phyloP scores from a whole-genome alignment of 169 alveolate genomes.

The Cystoisospora suis region DNA sequence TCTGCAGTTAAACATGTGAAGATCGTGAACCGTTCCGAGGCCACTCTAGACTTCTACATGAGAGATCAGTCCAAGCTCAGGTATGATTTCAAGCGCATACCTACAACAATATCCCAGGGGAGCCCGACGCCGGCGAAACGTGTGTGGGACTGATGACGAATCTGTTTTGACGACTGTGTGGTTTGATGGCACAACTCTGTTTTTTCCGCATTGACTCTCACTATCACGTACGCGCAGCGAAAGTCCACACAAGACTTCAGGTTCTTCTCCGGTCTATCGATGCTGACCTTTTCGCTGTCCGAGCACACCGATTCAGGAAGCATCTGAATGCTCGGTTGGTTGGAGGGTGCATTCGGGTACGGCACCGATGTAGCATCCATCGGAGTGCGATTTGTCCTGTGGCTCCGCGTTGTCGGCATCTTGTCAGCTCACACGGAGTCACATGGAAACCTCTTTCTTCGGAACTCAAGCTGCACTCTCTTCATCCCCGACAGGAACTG shows the following conservation, averaged over 20 bases:
- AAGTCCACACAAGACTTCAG: too few species aligned
- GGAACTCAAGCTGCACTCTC: slow-evolving; percentile 25
- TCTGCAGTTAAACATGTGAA: background rate
- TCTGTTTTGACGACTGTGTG: too few species aligned
- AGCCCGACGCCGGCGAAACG: too few species aligned
- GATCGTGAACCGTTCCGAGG: slow-evolving; percentile 20
- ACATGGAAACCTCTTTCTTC: slow-evolving; percentile 61
- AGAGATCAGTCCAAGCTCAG: background rate
- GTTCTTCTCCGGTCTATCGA: too few species aligned
- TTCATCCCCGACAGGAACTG: slow-evolving; percentile 57
- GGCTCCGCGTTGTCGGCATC: background rate
- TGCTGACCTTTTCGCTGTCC: background rate
- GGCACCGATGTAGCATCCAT: background rate
- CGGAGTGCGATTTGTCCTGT: background rate
- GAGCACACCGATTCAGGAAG: too few species aligned
- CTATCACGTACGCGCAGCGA: too few species aligned
- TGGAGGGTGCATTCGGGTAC: too few species aligned
- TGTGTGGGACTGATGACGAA: too few species aligned
- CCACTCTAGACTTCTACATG: background rate
- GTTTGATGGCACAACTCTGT: too few species aligned
- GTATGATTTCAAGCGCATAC: background rate
- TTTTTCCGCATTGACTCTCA: too few species aligned
- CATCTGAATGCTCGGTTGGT: too few species aligned
- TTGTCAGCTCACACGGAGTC: slow-evolving; percentile 45
- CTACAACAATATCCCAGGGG: too few species aligned